These are phyloP conservation scores for Meyerozyma sp. DNA, from an alignment of 1,139 yeast species.

Conservation along the genomic window DNA sequence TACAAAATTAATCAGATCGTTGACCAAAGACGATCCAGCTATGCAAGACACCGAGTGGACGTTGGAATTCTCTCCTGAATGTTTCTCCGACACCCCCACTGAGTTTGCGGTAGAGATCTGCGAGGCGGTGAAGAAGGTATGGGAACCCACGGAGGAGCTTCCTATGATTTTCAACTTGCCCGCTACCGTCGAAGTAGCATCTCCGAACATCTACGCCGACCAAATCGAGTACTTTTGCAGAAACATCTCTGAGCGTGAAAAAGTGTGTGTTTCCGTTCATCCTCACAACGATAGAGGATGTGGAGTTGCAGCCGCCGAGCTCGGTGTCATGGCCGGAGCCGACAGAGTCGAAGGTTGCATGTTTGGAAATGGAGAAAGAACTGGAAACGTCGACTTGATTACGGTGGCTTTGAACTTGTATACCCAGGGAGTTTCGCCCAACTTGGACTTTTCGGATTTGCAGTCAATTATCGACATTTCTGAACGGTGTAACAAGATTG, in stretches of 20 bases:
- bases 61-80: slow-evolving; percentile 44
- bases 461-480: slow-evolving; percentile 35
- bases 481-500: slow-evolving; percentile 45
- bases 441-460: slow-evolving; percentile 40
- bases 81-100: slow-evolving; percentile 40
- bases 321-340: slow-evolving; percentile 46
- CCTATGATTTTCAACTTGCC: slow-evolving; percentile 47
- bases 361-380: slow-evolving; percentile 47
- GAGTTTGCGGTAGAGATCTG: slow-evolving; percentile 42
- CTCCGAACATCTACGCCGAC: slow-evolving; percentile 47
- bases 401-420: slow-evolving; percentile 45
- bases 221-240: slow-evolving; percentile 44
- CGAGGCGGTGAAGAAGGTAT: slow-evolving; percentile 42
- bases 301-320: slow-evolving; percentile 47
- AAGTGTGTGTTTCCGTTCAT: slow-evolving; percentile 41
- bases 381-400: slow-evolving; percentile 46
- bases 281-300: slow-evolving; percentile 49
- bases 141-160: slow-evolving; percentile 38
- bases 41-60: slow-evolving; percentile 39
- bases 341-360: slow-evolving; percentile 48
- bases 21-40: slow-evolving; percentile 36
- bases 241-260: slow-evolving; percentile 38
- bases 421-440: slow-evolving; percentile 42
- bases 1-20: slow-evolving; percentile 33
- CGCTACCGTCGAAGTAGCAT: slow-evolving; percentile 45